Evolutionary conservation across 139 green algal species (phyloP).

Genomic region (Micromonas commoda): DNA sequence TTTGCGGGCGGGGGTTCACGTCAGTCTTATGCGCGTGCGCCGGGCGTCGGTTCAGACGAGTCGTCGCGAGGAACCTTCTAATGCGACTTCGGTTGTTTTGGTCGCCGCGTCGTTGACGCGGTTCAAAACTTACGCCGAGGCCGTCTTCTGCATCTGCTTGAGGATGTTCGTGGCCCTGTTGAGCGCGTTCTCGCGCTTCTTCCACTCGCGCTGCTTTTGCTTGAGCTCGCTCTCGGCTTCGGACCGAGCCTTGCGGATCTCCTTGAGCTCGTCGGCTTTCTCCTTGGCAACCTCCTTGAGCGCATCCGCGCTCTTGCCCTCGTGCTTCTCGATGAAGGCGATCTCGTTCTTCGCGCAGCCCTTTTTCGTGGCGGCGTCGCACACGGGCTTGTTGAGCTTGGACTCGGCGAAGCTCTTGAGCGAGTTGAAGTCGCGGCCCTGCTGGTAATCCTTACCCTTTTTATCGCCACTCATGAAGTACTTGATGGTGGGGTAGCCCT

Average conservation of each 20-base stretch:
- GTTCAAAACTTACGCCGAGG: background rate
- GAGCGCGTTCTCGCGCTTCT: slow-evolving; percentile 23
- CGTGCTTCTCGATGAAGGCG: slow-evolving; percentile 31
- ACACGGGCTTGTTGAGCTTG: slow-evolving; percentile 28
- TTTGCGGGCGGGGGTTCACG: background rate
- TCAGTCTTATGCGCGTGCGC: background rate
- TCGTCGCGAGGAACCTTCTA: background rate
- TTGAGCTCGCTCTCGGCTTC: slow-evolving; percentile 21
- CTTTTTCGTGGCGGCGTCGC: slow-evolving; percentile 34
- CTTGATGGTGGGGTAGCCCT: slow-evolving; percentile 39
- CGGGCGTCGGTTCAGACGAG: background rate
- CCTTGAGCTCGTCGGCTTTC: slow-evolving; percentile 20
- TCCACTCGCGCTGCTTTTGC: slow-evolving; percentile 22
- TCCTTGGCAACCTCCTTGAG: slow-evolving; percentile 4
- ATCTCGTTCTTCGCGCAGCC: slow-evolving; percentile 32
- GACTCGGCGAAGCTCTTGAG: slow-evolving; percentile 23
- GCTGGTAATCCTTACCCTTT: slow-evolving; percentile 35
- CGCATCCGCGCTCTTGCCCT: slow-evolving; percentile 7
- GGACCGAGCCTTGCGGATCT: slow-evolving; percentile 14
- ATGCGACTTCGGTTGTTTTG: too few relatives aligned
- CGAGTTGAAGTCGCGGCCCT: slow-evolving; percentile 26
- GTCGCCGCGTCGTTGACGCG: too few relatives aligned
- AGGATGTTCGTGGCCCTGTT: slow-evolving; percentile 24
- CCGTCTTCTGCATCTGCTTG: slow-evolving; percentile 30
- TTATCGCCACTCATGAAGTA: slow-evolving; percentile 32